A percentile compares a stretch with the other conserved stretches of the same genome.
These are phyloP conservation scores for Aspergillus sp. DNA, from an alignment of 2,329 filamentous ascomycete species.

Conservation along the genomic window DNA sequence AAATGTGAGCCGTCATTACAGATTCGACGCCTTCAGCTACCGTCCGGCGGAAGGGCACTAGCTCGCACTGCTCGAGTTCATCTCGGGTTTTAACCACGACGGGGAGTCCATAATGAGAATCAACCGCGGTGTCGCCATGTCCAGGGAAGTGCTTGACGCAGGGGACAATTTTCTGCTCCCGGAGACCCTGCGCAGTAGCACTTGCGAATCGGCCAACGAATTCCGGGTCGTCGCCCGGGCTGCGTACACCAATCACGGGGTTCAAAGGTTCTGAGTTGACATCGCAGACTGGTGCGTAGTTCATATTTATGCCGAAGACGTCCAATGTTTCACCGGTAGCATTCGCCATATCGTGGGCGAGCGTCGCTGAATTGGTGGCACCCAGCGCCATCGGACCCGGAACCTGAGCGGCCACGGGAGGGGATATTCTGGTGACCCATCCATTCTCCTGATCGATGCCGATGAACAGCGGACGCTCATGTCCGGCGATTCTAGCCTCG, in stretches of 20 bases:
- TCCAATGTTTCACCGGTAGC: conserved; percentile 33
- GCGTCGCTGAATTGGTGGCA: conserved; percentile 29
- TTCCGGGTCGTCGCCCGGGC: conserved; percentile 36
- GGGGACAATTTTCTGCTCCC: conserved; percentile 32
- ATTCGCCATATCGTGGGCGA: conserved; percentile 29
- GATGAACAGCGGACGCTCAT: conserved; percentile 36
- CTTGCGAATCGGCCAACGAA: conserved; percentile 36
- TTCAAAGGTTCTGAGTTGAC: conserved; percentile 40
- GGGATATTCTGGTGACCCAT: conserved; percentile 35
- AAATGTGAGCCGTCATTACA: conserved; percentile 41
- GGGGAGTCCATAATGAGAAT: conserved; percentile 38
- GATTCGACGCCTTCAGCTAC: conserved; percentile 35
- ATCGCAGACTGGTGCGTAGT: conserved; percentile 40
- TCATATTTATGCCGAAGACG: conserved; percentile 39
- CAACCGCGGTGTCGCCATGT: conserved; percentile 38
- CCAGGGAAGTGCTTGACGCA: conserved; percentile 42
- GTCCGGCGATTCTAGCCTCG: conserved; percentile 31
- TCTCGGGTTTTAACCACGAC: conserved; percentile 31
- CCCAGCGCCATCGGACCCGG: conserved; percentile 40
- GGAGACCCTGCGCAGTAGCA: conserved; percentile 30
- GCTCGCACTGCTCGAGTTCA: conserved; percentile 33
- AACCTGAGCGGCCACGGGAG: conserved; percentile 33
- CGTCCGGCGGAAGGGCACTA: conserved; percentile 38
- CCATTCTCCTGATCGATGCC: conserved; percentile 42
- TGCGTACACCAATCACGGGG: conserved; percentile 38